Evolutionary conservation across 2,329 filamentous ascomycete species (phyloP), one percentile per base, ranked within the genome.

Genomic region (Fusarium pseudoanthophilum): DNA sequence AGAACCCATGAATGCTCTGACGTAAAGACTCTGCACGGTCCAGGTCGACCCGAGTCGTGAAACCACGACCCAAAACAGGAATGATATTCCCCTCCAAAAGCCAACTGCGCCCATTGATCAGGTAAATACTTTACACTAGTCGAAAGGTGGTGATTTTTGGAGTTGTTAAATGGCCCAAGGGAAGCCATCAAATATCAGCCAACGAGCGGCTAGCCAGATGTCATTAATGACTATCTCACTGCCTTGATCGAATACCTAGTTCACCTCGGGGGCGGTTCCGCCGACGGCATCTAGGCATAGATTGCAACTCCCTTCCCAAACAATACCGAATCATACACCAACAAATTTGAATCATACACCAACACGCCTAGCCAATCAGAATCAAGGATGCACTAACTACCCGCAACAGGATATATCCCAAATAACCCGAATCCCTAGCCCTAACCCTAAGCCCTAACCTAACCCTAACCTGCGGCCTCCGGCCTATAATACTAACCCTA

Each of bases 1-100:
- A 60, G 36, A 30, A 60, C 32, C 55, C 40, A 58, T 58, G 40
- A 28, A 49, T 57, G 40, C 42, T 58, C 60, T 73, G 71, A 73
- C 71, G 71, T 73, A 73, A 74, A 60, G 67, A 40, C 24, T 52
- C 56, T 56, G 67, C 64, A 68, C 56, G 49, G 56, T 49, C 53
- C 45, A 72, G 21, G 69, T 67, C 37, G 28, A 53, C n/a, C 40
- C 39, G 59, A 71, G 53, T 58, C 67, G 52, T 65, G 43, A 57
- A 67, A 56, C 70, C 40, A 60, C 30, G 51, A 32, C 45, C 52
- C 36, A 34, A 66, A 67, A n/a, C 40, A 56, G 71, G n/a, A 65
- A 43, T 64, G 58, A 59, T 46, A 61, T 49, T 46, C 52, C 26
- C 37, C 24, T 18, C 21, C 4, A 24, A 37, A 67, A 60, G 52